These are phyloP conservation scores for Saitozyma sp. DNA, from an alignment of 768 basidiomycete genomes.

Conservation along the genomic window DNA sequence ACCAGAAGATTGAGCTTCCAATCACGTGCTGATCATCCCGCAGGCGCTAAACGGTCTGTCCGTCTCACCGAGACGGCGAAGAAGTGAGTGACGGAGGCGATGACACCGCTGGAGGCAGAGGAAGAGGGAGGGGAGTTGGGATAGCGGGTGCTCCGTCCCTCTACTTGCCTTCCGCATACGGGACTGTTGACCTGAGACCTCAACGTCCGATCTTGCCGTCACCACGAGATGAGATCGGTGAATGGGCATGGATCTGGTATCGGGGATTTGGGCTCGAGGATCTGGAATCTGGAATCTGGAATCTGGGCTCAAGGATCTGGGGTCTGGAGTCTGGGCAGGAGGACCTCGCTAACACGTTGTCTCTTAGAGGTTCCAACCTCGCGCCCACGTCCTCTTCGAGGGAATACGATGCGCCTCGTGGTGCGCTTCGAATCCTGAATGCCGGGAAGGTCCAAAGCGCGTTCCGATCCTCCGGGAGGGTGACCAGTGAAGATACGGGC, in stretches of 20 bases:
- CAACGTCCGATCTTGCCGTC: too few species aligned
- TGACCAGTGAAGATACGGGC: constrained; percentile 34
- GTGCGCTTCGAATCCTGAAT: constrained; percentile 41
- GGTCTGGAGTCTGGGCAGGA: not conserved
- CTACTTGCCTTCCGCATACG: not conserved
- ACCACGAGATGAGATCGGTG: too few species aligned
- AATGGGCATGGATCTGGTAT: too few species aligned
- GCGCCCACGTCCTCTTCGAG: constrained; percentile 22
- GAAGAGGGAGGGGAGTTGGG: not conserved
- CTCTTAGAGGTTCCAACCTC: constrained; percentile 32
- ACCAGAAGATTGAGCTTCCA: too few species aligned
- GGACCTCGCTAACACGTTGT: constrained; percentile 2
- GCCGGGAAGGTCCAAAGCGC: constrained; percentile 26
- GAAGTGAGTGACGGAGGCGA: constrained; percentile 27
- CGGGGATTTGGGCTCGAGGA: too few species aligned
- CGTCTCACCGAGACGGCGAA: constrained; percentile 37
- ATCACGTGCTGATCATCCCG: not conserved
- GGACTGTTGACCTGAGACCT: too few species aligned
- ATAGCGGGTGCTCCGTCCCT: too few species aligned
- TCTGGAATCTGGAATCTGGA: not conserved
- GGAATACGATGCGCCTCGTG: constrained; percentile 42
- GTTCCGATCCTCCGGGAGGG: constrained; percentile 31
- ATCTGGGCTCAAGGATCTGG: not conserved
- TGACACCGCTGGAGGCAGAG: not conserved
- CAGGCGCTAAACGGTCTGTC: constrained; percentile 46